phyloP scores from a whole-genome alignment of 345 rosid genomes.

The Pistacia atlantica region DNA sequence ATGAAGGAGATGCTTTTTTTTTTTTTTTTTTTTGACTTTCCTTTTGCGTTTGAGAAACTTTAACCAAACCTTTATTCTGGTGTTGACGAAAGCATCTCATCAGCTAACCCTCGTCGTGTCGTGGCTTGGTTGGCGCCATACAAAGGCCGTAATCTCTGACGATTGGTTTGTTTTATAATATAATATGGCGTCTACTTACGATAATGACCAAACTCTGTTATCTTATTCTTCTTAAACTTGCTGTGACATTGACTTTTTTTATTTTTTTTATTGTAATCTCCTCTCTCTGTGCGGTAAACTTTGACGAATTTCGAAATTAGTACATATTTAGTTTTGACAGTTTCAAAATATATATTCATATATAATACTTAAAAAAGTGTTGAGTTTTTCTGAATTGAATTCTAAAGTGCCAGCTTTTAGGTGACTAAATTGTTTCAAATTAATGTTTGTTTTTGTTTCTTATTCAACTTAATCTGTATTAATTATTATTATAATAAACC shows the following conservation, averaged over 20 bases:
- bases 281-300: background rate
- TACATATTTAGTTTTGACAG: background rate
- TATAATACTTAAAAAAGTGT: too few relatives aligned
- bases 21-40: background rate
- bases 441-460: background rate
- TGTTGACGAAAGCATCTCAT: slow-evolving; percentile 22
- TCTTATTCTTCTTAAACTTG: background rate
- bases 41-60: background rate
- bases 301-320: background rate
- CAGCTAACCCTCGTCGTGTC: background rate
- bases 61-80: background rate
- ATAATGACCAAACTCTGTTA: background rate
- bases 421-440: background rate
- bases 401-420: background rate
- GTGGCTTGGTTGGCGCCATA: background rate
- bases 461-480: background rate
- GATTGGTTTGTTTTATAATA: background rate
- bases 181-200: background rate
- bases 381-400: background rate
- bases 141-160: slow-evolving; percentile 32
- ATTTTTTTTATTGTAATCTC: too few relatives aligned
- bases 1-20: background rate
- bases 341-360: background rate
- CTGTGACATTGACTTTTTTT: background rate
- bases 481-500: too few relatives aligned